Evolutionary conservation across 2,329 filamentous ascomycete species (phyloP), one percentile per base, ranked within the genome.

Genomic region (Elsinoe australis): DNA sequence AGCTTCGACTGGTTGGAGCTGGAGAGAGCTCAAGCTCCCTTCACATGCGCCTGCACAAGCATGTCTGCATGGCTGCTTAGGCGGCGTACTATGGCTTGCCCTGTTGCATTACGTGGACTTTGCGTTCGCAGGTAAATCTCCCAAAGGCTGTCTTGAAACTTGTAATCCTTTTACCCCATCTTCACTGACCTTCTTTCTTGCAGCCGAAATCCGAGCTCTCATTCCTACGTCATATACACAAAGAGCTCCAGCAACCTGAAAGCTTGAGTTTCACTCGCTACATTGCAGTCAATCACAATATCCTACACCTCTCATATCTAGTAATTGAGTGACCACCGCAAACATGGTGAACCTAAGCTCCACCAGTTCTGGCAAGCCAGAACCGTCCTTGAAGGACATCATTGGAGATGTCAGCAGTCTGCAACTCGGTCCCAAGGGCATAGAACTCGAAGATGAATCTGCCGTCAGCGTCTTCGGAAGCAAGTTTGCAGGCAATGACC

Each of bases 381-480:
- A 5, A 68, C 62, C 39, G 59, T 64, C 58, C 10, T 33, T 48
- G 14, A 60, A 64, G 34, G 62, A 70, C 49, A 57, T 70, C 51
- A 56, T 68, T 24, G 66, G 69, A 10, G 67, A 67, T 18, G 56
- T 78, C 46, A 65, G 73, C 19, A 69, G 71, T 21, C 58, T 78
- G 50, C 59, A 67, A 6, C 61, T 79, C 47, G 66, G 68, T 24
- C 59, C 66, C 32, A 58, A 64, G 14, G 63, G 68, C 31, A 58
- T 70, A 52, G 54, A 61, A 33, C 60, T 64, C 58, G 54, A 76
- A 67, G 68, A 74, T 62, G 70, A 73, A 61, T 83, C 82, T 69
- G 84, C 81, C 47, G 82, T 84, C 32, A 88, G 82, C 54, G 86
- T 95, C 59, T 96, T 95, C 63, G 90, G 89, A 61, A 89, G 85